These are phyloP conservation scores for Chamaecyparis obtusa DNA, from an alignment of 75 land plant species.

Conservation along the genomic window DNA sequence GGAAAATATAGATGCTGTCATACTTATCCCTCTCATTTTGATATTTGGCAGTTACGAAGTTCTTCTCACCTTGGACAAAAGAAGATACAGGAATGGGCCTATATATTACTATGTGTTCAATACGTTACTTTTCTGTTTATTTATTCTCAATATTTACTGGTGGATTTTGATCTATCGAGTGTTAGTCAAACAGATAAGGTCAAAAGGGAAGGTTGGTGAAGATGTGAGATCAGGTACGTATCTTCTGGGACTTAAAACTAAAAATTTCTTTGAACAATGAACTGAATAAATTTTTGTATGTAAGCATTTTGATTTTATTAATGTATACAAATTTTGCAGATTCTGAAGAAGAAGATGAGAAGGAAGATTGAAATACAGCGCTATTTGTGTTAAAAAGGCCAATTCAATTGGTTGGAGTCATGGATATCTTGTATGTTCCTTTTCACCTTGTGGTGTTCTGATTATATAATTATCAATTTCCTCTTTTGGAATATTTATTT, in stretches of 20 bases:
- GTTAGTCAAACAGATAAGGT: slow-evolving; percentile 27
- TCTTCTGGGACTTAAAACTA: neutral
- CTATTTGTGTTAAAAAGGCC: neutral
- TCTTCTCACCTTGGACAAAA: slow-evolving; percentile 17
- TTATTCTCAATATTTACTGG: slow-evolving; percentile 38
- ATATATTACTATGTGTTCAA: slow-evolving; percentile 28
- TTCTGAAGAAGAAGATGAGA: slow-evolving; percentile 24
- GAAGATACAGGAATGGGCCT: slow-evolving; percentile 17
- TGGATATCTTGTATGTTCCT: neutral
- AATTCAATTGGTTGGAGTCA: neutral
- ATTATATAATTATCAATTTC: neutral
- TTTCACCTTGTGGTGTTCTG: neutral
- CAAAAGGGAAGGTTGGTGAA: slow-evolving; percentile 25
- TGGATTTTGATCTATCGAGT: slow-evolving; percentile 40
- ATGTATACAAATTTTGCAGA: slow-evolving; percentile 11
- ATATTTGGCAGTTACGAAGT: slow-evolving; percentile 25
- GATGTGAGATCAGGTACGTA: slow-evolving; percentile 41
- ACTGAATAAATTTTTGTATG: neutral
- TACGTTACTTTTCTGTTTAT: slow-evolving; percentile 27
- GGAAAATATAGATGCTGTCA: neutral
- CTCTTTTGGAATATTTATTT: neutral
- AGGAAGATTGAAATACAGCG: slow-evolving; percentile 16
- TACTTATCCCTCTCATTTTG: neutral
- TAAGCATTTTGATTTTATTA: neutral
- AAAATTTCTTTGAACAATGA: neutral